Base-by-base conservation (phyloP, 257 asterid species). In the Leonotis leonurus region DNA sequence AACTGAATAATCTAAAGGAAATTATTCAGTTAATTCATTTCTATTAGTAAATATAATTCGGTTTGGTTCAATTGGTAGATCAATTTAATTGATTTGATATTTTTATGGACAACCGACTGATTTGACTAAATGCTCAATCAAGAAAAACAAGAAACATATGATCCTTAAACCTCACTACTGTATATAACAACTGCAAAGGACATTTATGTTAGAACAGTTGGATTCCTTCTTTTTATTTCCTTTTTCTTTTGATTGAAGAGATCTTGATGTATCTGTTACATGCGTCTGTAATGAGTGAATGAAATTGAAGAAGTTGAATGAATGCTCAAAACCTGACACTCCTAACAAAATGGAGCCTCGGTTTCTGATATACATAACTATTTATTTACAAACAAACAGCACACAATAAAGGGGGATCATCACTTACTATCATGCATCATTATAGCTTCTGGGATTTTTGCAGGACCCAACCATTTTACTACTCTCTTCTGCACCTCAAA, bases 321-420 rank as follows among this genome's bases (percentile, higher is more conserved):
- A 77, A 84, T 84, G 85, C 72, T 71, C 69, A 75, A n/a, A n/a
- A 35, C 74, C 64, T 60, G 67, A 61, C 44, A 77, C 90, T 74
- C 87, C 74, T 67, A 65, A 73, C 83, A 84, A 80, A 78, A 80
- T 43, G 81, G 90, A 80, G 84, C 90, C n/a, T 70, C 65, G 54
- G 75, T 51, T 59, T 57, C 74, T 67, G 65, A n/a, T n/a, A 77
- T 65, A 70, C 79, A 77, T 71, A 79, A n/a, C n/a, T 75, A 56
- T 52, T 80, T 85, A 89, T 90, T 70, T 87, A 90, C 95, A 89
- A 41, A n/a, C 74, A 64, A 78, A 70, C 74, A 75, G 72, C 85
- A 54, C 40, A 76, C 27, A 41, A 18, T 12, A 12, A 13, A 14
- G 17, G 56, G 50, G 43, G 35, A 46, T 74, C 75, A 7, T n/a